These are phyloP conservation scores for Exophiala mesophila DNA, from an alignment of 2,329 filamentous ascomycete genomes.

Conservation along the genomic window DNA sequence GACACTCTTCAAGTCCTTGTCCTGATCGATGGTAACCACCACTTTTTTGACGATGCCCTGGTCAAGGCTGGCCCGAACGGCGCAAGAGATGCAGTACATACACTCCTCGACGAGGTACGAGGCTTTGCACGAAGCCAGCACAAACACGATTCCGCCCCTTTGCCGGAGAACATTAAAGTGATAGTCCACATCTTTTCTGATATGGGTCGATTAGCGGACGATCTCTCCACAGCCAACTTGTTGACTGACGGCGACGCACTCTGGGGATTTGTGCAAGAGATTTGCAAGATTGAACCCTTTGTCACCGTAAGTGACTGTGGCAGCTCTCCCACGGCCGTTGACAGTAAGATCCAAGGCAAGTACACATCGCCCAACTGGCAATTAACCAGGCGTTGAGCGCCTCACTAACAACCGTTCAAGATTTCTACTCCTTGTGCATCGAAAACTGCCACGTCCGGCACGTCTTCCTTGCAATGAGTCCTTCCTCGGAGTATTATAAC, in stretches of 20 bases:
- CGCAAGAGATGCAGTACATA: constrained; percentile 9
- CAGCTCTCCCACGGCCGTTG: constrained; percentile 9
- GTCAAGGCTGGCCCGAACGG: constrained; percentile 12
- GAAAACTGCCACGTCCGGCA: constrained; percentile 25
- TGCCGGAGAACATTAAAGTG: constrained; percentile 15
- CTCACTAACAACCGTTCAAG: constrained; percentile 12
- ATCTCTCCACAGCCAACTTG: constrained; percentile 13
- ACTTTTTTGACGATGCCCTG: constrained; percentile 17
- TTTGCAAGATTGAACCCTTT: constrained; percentile 9
- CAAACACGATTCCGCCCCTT: constrained; percentile 13
- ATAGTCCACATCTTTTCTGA: constrained; percentile 23
- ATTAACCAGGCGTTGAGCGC: not conserved
- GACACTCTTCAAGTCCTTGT: constrained; percentile 17
- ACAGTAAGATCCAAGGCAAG: constrained; percentile 16
- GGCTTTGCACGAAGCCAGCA: constrained; percentile 17
- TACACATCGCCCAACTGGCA: no score
- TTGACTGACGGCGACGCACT: constrained; percentile 15
- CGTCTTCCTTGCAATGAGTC: constrained; percentile 18
- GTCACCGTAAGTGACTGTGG: constrained; percentile 21
- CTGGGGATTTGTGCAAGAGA: constrained; percentile 18
- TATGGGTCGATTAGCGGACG: constrained; percentile 15
- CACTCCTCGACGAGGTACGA: constrained; percentile 13
- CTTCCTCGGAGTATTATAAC: constrained; percentile 19
- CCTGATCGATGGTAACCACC: constrained; percentile 21
- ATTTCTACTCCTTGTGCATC: constrained; percentile 21